Percentiles rank a stretch among this genome's conserved stretches.
These are phyloP conservation scores for Candolleomyces efflorescens DNA, from an alignment of 768 basidiomycete species.

Conservation along the genomic window DNA sequence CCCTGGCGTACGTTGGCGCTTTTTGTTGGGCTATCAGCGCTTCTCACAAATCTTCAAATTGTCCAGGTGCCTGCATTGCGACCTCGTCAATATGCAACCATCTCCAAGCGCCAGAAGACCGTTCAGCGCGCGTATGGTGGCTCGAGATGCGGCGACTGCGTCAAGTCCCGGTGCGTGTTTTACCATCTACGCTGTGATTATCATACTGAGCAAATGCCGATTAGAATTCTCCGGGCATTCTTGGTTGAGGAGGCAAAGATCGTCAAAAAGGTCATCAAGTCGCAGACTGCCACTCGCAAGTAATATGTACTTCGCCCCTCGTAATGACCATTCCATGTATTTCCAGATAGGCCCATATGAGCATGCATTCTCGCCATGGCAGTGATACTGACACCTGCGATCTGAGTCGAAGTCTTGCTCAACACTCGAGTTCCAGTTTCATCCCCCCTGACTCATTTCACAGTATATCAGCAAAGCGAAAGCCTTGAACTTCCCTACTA, in stretches of 20 bases:
- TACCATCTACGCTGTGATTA: not conserved
- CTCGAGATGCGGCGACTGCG: constrained; percentile 93
- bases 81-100: constrained; percentile 90
- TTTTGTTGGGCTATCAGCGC: too few relatives aligned
- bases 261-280: constrained; percentile 99
- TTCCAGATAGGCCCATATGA: not conserved
- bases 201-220: not conserved
- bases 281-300: constrained; percentile 55
- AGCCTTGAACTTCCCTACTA: too few relatives aligned
- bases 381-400: too few relatives aligned
- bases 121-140: constrained; percentile 96
- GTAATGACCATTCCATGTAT: constrained; percentile 1
- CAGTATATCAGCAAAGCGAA: too few relatives aligned
- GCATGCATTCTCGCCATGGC: not conserved
- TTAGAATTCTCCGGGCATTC: constrained; percentile 95
- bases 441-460: too few relatives aligned
- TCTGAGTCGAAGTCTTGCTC: too few relatives aligned
- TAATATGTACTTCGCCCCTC: constrained; percentile 20
- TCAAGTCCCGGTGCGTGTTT: constrained; percentile 79
- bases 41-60: not conserved
- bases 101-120: constrained; percentile 97
- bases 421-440: too few relatives aligned
- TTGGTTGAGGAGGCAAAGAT: constrained; percentile 99
- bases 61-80: constrained; percentile 88
- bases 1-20: constrained; percentile 77